Base-by-base conservation (phyloP, 2,329 filamentous ascomycete species). In the Colletotrichum godetiae region DNA sequence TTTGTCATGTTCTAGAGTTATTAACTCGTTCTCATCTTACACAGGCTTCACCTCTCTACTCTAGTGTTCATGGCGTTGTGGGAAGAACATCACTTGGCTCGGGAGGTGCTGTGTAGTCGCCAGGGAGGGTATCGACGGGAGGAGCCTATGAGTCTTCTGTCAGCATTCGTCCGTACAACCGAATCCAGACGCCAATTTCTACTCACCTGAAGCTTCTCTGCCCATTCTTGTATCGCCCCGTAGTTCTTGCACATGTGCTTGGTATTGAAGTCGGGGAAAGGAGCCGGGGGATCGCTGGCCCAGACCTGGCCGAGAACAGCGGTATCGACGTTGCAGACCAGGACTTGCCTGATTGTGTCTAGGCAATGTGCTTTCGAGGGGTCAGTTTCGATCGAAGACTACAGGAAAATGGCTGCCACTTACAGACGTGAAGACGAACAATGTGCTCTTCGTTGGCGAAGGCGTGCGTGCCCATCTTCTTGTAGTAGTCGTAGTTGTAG, bases 231-330 rank as follows among this genome's bases (percentile, higher is more conserved):
- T 5, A 91, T 80, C 1, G 82, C 84, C 2, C 90, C 88, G 65
- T 88, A 91, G 77, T 90, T 89, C 42, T 88, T 86, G 79, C 90
- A 92, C 60, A 82, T 83, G 78, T 92, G 91, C 68, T 83, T 82
- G 0, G 90, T 91, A 76, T 90, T 90, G 80, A 92, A 92, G 78
- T 92, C 89, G 2, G 90, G 88, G 75, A 90, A 91, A 0, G 89
- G 84, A 56, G 82, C 80, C 0, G 86, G 84, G 1, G 83, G 76
- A 3, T 80, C 78, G 29, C 89, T 82, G 42, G 86, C 86, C 90
- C 90, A 92, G 6, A 92, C 85, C 76, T 92, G 89, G 13, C 90
- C 90, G 0, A 92, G 83, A 0, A 92, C 85, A 1, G 86, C 90
- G 3, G 89, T 87, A 75, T 92, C 91, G 24, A 88, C 83, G 33